These are phyloP conservation scores for Botrytis galanthina DNA, from an alignment of 2,329 filamentous ascomycete species.

Conservation along the genomic window DNA sequence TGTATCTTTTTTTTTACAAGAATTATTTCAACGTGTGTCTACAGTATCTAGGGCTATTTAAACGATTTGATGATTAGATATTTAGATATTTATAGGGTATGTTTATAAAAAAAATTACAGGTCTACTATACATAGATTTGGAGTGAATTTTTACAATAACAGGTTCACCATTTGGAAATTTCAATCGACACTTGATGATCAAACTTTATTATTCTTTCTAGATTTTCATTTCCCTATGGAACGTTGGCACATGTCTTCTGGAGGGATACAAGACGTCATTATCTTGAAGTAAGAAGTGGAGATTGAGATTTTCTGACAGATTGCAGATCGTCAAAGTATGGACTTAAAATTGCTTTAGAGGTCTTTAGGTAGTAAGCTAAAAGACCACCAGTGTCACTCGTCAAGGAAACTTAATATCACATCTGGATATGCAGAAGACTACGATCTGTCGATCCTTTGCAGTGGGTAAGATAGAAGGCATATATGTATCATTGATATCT, in stretches of 20 bases:
- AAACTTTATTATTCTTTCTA: neutral
- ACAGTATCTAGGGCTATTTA: neutral
- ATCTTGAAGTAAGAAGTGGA: neutral
- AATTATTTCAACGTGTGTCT: neutral
- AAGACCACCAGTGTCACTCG: accelerated
- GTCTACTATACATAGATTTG: neutral
- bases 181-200: accelerated
- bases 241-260: too few relatives aligned
- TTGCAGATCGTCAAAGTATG: neutral
- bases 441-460: neutral
- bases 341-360: neutral
- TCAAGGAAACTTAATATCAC: accelerated
- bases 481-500: too few relatives aligned
- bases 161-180: neutral
- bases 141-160: accelerated
- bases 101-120: too few relatives aligned
- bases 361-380: neutral
- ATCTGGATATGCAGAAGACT: neutral
- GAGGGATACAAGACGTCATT: neutral
- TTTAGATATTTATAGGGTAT: neutral
- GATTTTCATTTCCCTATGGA: neutral
- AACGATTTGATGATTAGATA: neutral
- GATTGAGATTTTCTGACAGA: neutral
- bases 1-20: neutral
- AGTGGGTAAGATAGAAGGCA: accelerated